Conservation (phyloP, 441 rosid genomes). For the Gossypium lobatum region DNA sequence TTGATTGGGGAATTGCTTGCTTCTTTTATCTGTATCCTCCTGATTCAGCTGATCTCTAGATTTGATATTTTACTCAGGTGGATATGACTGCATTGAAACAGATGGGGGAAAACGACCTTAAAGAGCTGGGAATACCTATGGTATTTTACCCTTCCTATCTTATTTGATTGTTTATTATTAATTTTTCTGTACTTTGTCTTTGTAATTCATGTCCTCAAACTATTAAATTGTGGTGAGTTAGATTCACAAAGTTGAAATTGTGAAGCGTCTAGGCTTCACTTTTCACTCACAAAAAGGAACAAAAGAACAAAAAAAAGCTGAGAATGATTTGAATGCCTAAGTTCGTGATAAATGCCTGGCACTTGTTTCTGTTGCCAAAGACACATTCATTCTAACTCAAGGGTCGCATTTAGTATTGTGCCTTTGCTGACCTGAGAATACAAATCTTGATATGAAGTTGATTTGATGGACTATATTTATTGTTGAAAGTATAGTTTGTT, state of each 20-base stretch:
- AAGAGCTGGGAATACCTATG: constrained; percentile 93
- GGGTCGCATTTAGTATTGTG: neutral
- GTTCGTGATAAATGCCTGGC: neutral
- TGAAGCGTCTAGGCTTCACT: neutral
- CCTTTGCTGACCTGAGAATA: neutral
- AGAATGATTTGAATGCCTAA: neutral
- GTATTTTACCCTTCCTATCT: constrained; percentile 27
- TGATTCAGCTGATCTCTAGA: constrained; percentile 5
- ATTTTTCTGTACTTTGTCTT: neutral
- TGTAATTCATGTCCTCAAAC: neutral
- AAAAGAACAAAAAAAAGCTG: neutral
- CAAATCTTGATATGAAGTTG: neutral
- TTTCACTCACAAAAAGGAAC: no score
- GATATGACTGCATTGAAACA: constrained; percentile 84
- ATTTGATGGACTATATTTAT: neutral
- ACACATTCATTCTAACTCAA: neutral
- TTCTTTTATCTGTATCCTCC: neutral
- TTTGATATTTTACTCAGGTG: constrained; percentile 45
- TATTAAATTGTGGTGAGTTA: neutral
- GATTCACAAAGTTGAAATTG: neutral
- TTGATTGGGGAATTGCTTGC: neutral
- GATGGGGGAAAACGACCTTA: constrained; percentile 86
- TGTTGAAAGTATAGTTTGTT: neutral
- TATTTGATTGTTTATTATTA: neutral
- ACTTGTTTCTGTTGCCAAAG: neutral